phyloP scores from a whole-genome alignment of 2,329 filamentous ascomycete genomes.

The Exophiala viscosa region DNA sequence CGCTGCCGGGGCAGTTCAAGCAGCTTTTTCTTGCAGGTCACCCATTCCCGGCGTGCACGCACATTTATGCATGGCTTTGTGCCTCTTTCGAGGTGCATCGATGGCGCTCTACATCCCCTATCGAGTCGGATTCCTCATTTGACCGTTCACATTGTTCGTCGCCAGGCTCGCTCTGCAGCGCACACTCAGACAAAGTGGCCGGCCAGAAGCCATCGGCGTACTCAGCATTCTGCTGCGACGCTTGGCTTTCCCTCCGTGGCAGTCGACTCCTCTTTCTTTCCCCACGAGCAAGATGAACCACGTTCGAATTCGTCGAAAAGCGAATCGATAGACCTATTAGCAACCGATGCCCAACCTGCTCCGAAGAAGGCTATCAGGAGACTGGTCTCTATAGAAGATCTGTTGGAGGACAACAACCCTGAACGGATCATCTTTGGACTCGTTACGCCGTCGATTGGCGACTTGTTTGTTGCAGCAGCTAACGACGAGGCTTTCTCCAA shows the following conservation, averaged over 20 bases:
- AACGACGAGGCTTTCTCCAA: conserved; percentile 22
- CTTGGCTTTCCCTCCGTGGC: conserved; percentile 2
- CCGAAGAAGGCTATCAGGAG: not conserved
- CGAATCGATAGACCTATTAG: not conserved
- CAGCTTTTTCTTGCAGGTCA: not conserved
- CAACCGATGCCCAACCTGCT: not conserved
- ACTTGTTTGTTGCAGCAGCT: conserved; percentile 22
- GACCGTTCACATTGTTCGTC: conserved; percentile 20
- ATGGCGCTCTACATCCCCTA: conserved; percentile 17
- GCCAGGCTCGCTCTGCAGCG: conserved; percentile 5
- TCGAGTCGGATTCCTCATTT: conserved; percentile 25
- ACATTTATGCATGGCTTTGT: conserved; percentile 24
- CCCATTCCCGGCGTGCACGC: not conserved
- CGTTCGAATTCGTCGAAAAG: not conserved
- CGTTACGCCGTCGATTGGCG: conserved; percentile 32
- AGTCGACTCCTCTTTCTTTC: not conserved
- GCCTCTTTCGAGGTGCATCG: conserved; percentile 23
- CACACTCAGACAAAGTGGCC: conserved; percentile 7
- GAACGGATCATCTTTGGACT: conserved; percentile 39
- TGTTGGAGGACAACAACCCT: conserved; percentile 38
- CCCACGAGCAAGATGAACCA: conserved; percentile 3
- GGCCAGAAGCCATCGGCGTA: not conserved
- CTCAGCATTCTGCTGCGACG: not conserved
- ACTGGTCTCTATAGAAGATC: conserved; percentile 16
- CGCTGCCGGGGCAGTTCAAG: not conserved